Conservation (phyloP, 176 grass and related monocot species). For the Aegilops longissima region DNA sequence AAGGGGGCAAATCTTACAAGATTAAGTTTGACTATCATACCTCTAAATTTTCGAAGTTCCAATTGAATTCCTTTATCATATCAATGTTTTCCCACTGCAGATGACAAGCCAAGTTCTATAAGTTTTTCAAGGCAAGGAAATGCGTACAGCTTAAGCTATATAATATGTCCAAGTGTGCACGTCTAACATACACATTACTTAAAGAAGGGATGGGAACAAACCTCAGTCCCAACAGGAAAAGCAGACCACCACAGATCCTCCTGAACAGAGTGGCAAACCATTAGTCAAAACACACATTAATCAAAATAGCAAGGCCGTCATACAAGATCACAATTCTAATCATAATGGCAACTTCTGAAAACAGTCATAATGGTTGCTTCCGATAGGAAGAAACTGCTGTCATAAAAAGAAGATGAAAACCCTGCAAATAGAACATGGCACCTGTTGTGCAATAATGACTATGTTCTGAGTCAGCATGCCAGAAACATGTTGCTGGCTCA, state of each 20-base stretch:
- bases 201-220: slow-evolving; percentile 19
- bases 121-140: slow-evolving; percentile 47
- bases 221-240: slow-evolving; percentile 73
- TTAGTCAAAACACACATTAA: not conserved
- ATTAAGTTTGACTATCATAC: slow-evolving; percentile 39
- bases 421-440: not conserved
- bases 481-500: not conserved
- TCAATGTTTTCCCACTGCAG: slow-evolving; percentile 86
- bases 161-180: slow-evolving; percentile 5
- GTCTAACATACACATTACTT: not conserved
- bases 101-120: not conserved
- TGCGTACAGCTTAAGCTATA: not conserved
- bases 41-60: slow-evolving; percentile 91
- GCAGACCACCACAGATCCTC: slow-evolving; percentile 71
- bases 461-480: not conserved
- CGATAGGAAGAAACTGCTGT: not conserved
- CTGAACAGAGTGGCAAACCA: slow-evolving; percentile 35
- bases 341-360: not conserved
- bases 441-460: not conserved
- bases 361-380: not conserved
- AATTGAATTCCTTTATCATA: slow-evolving; percentile 76
- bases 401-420: not conserved
- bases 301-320: not conserved
- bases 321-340: not conserved
- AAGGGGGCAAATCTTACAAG: not conserved